phyloP scores from a whole-genome alignment of 768 basidiomycete genomes.

The Collybiopsis confluens region DNA sequence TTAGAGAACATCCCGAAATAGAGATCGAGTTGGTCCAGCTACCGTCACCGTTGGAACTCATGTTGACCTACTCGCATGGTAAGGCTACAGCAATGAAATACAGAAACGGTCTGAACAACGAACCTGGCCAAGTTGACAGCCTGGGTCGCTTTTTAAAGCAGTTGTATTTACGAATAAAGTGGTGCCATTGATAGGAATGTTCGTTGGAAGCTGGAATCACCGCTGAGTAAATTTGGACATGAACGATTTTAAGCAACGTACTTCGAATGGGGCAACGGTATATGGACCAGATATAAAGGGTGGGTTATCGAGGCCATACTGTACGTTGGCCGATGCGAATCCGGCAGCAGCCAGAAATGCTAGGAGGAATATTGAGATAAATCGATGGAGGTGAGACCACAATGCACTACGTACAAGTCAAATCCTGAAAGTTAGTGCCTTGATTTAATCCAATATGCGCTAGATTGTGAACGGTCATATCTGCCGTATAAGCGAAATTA shows the following conservation, averaged over 20 bases:
- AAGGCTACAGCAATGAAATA: not conserved
- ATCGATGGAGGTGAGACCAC: not conserved
- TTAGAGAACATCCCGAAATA: constrained; percentile 35
- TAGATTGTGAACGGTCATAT: constrained; percentile 31
- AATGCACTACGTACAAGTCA: constrained; percentile 34
- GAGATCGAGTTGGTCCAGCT: constrained; percentile 42
- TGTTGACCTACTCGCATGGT: constrained; percentile 28
- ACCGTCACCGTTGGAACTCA: constrained; percentile 24
- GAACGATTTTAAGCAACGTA: constrained; percentile 16
- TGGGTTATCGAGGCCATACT: constrained; percentile 42
- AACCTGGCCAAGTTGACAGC: constrained; percentile 38
- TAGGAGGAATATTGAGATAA: constrained; percentile 16
- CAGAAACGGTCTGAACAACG: constrained; percentile 4
- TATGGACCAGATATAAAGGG: constrained; percentile 43
- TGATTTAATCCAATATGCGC: constrained; percentile 42
- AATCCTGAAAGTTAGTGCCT: constrained; percentile 38
- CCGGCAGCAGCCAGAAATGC: constrained; percentile 53
- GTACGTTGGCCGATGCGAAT: constrained; percentile 44
- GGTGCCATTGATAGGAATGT: constrained; percentile 39
- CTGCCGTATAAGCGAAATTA: constrained; percentile 17
- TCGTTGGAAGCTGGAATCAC: constrained; percentile 31
- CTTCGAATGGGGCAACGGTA: constrained; percentile 43
- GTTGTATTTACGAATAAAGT: constrained; percentile 41
- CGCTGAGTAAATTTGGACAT: not conserved
- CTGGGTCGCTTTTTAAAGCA: constrained; percentile 39